phyloP scores from a whole-genome alignment of 1,284 basidiomycete genomes.

The Pascua guehoae region DNA sequence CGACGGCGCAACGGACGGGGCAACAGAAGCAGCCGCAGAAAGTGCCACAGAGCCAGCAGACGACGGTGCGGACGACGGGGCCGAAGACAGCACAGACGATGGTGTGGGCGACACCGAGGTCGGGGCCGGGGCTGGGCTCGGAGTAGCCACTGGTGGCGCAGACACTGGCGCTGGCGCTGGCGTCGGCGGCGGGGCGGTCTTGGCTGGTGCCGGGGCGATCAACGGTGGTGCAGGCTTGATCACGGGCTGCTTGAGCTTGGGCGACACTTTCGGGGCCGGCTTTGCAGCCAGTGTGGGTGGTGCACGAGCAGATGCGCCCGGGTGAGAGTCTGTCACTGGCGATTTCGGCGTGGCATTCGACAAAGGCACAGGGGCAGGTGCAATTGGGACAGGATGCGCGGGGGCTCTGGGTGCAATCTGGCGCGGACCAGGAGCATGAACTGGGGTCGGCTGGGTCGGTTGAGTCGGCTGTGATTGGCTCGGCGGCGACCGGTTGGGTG shows the following conservation, averaged over 20 bases:
- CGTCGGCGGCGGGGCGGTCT: neutral
- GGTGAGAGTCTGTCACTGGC: neutral
- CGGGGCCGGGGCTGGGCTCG: neutral
- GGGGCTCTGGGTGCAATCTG: neutral
- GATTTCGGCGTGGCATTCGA: slow-evolving; percentile 1
- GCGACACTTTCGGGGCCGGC: neutral
- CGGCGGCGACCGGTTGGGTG: slow-evolving; percentile 1
- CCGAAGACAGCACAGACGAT: neutral
- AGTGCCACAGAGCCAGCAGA: neutral
- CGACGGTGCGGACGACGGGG: neutral
- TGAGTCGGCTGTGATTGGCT: neutral
- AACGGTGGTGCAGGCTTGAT: neutral
- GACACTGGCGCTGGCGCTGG: neutral
- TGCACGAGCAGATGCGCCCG: neutral
- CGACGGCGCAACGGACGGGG: neutral
- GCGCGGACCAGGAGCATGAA: neutral
- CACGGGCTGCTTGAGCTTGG: neutral
- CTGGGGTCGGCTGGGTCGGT: too few relatives aligned
- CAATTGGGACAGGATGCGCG: neutral
- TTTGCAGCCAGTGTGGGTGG: slow-evolving; percentile 1
- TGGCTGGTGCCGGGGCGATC: neutral
- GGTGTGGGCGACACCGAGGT: neutral
- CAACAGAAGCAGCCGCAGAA: neutral
- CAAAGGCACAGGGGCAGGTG: neutral
- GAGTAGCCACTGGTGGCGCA: neutral